Percentiles rank a stretch among this genome's conserved stretches.
Conservation (phyloP, 371 early-diverging fungal genomes). For the Capniomyces stellatus region DNA sequence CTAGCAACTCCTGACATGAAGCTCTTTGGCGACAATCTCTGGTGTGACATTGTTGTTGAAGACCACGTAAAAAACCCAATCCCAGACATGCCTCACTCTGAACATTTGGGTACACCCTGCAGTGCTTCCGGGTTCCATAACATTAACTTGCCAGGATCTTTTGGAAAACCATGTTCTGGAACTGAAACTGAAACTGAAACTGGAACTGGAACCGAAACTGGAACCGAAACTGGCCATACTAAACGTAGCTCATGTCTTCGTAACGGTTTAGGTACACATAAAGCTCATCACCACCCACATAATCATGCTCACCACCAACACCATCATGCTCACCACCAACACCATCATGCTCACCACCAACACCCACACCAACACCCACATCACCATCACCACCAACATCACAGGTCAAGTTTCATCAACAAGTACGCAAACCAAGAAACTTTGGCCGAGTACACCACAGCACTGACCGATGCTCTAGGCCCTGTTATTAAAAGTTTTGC, state of each 20-base stretch:
- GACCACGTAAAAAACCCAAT: neutral
- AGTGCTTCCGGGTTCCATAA: no score
- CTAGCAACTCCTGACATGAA: constrained; percentile 34
- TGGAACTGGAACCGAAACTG: no score
- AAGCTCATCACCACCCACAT: neutral
- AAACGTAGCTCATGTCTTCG: no score
- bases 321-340: neutral
- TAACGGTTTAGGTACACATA: neutral
- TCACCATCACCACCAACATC: neutral
- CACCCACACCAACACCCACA: neutral
- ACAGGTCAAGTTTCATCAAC: neutral
- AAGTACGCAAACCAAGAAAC: neutral
- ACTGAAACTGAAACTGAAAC: no score
- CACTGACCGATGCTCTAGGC: neutral
- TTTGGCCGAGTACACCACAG: neutral
- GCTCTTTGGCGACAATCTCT: constrained; percentile 42
- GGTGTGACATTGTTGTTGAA: constrained; percentile 42
- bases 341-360: neutral
- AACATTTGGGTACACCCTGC: no score
- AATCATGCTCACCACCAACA: neutral
- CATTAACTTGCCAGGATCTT: no score
- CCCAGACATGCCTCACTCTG: neutral
- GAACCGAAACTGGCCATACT: no score
- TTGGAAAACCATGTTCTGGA: no score
- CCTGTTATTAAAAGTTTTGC: constrained; percentile 1